Conservation (phyloP, 2,329 filamentous ascomycete genomes). For the Kalaharituber pfeilii region DNA sequence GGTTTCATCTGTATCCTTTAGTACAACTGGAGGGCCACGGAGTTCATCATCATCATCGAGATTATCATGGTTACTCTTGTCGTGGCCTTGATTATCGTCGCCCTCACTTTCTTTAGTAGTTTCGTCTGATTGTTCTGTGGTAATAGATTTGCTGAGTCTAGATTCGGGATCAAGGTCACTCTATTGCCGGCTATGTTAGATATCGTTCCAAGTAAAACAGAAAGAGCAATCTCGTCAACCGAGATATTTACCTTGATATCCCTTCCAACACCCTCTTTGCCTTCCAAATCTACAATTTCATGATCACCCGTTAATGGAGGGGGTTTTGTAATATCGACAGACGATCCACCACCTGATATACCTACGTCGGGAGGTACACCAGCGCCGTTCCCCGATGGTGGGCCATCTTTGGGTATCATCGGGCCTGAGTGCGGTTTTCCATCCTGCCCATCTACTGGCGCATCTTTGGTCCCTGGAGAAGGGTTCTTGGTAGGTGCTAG, state of each 20-base stretch:
- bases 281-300: conserved; percentile 17
- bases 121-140: background rate
- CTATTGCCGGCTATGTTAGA: background rate
- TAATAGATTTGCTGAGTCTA: background rate
- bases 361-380: conserved; percentile 30
- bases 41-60: conserved; percentile 22
- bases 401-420: background rate
- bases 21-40: background rate
- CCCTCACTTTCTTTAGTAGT: background rate
- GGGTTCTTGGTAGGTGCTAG: background rate
- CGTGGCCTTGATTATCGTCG: conserved; percentile 20
- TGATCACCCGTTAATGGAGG: conserved; percentile 20
- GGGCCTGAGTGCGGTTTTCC: conserved; percentile 86
- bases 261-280: conserved; percentile 25
- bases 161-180: background rate
- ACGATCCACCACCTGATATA: conserved; percentile 18
- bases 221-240: background rate
- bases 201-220: background rate
- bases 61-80: conserved; percentile 27
- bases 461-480: conserved; percentile 50
- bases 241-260: conserved; percentile 18
- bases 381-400: background rate
- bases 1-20: background rate
- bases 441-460: conserved; percentile 80
- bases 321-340: conserved; percentile 19